Base-by-base conservation (phyloP, 768 basidiomycete genomes). In the Lactarius sp. region DNA sequence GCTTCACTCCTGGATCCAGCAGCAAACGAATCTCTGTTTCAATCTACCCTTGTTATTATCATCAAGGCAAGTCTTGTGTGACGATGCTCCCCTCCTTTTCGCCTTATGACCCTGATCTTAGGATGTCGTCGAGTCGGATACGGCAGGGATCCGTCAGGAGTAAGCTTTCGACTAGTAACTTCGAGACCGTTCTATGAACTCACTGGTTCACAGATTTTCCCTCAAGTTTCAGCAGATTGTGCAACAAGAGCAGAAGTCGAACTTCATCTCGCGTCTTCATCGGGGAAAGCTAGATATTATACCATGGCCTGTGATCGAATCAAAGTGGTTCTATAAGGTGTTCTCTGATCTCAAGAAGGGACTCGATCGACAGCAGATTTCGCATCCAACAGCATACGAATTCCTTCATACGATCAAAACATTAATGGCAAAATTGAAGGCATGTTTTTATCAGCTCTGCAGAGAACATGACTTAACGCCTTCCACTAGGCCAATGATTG, bases 361-460 rank as follows among this genome's bases (percentile, higher is more conserved):
- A 1, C 70, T 86, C 4, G 81, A 85, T 61, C 73, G 75, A 46
- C 83, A 85, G 64, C 62, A 67, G 4, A 56, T 80, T 1, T 83
- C 84, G 0, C 83, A 85, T 66, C 71, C 68, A 0, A 75, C 78
- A 0, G 85, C 81, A 0, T 81, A 80, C 16, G 77, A 81, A 61
- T 86, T 86, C 66, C 71, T 85, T 7, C 79, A 80, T 37, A 75
- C 79, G 6, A 72, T 86, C 70, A 86, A 86, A 69, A 83, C 83
- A 0, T 66, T 86, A 47, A 86, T 86, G 85, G 85, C 85, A 5
- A 86, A 86, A 60, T 69, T 86, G 46, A 85, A 86, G 77, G 85
- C 22, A 56, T 22, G 22, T 22, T 16, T 33, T 47, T 31, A 49
- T 59, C 53, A 7, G 8, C n/a, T 42, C 47, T 41, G 50, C 3